These are phyloP conservation scores for Pseudogymnoascus pannorum DNA, from an alignment of 2,329 filamentous ascomycete species.

Conservation along the genomic window DNA sequence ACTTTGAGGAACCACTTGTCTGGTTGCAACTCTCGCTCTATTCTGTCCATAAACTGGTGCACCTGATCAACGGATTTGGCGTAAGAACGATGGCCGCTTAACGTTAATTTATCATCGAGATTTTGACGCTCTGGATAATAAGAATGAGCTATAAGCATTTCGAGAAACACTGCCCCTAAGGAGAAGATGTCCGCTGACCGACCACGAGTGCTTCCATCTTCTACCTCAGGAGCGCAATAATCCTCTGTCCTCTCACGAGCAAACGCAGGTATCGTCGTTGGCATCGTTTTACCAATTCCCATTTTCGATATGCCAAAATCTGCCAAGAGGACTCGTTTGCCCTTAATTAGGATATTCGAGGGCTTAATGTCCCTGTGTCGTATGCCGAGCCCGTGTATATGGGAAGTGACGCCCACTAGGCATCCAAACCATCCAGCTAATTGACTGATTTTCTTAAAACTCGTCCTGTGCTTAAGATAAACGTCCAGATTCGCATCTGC, in stretches of 20 bases:
- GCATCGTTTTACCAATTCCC: neutral
- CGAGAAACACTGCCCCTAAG: slow-evolving; percentile 13
- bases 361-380: slow-evolving; percentile 15
- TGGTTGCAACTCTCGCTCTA: neutral
- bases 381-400: neutral
- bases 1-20: neutral
- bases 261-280: neutral
- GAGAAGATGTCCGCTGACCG: slow-evolving; percentile 13
- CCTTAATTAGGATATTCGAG: slow-evolving; percentile 12
- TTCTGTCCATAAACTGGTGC: neutral
- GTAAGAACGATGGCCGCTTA: neutral
- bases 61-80: neutral
- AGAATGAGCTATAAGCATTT: slow-evolving; percentile 12
- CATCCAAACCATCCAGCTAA: slow-evolving; percentile 13
- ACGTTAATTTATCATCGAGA: neutral
- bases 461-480: neutral
- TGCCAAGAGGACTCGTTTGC: slow-evolving; percentile 9
- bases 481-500: neutral
- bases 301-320: slow-evolving; percentile 14
- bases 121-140: neutral
- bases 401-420: slow-evolving; percentile 9
- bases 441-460: neutral
- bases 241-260: neutral
- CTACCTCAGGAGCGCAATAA: slow-evolving; percentile 12
- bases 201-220: neutral